A percentile compares a stretch with the other conserved stretches of the same genome.
phyloP scores from a whole-genome alignment of 2,329 filamentous ascomycete species.

The Fusarium fujikuroi region DNA sequence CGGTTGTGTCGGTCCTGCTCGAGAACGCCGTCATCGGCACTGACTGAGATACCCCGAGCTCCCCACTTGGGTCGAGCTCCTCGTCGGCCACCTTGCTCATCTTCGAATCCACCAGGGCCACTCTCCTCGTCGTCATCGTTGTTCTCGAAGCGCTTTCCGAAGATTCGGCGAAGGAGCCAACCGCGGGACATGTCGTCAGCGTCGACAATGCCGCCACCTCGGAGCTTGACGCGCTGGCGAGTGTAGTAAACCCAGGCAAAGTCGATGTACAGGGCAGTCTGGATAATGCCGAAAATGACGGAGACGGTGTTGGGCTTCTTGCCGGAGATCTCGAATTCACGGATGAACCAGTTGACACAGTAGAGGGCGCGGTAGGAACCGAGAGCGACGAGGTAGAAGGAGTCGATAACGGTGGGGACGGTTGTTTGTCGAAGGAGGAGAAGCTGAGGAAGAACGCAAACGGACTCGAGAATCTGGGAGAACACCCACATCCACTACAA shows the following conservation, averaged over 20 bases:
- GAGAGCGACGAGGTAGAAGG: constrained; percentile 90
- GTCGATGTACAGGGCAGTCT: constrained; percentile 90
- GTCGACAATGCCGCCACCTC: constrained; percentile 87
- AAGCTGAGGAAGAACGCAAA: constrained; percentile 90
- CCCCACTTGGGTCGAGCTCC: constrained; percentile 67
- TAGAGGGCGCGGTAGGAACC: constrained; percentile 91
- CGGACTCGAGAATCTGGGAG: constrained; percentile 90
- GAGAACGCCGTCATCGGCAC: constrained; percentile 70
- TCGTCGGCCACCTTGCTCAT: constrained; percentile 45
- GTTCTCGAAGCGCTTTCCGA: constrained; percentile 68
- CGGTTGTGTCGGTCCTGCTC: constrained; percentile 60
- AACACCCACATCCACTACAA: constrained; percentile 83
- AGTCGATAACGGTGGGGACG: constrained; percentile 94
- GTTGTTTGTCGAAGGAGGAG: constrained; percentile 93
- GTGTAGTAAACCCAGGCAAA: constrained; percentile 98
- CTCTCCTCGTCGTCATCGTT: constrained; percentile 69
- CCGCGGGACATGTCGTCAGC: constrained; percentile 87
- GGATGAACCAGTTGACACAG: constrained; percentile 88
- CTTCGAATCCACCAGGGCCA: constrained; percentile 59
- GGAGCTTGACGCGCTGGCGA: constrained; percentile 91
- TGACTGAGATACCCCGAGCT: constrained; percentile 72
- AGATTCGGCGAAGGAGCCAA: constrained; percentile 83
- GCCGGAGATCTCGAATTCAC: constrained; percentile 69
- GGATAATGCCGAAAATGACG: constrained; percentile 86
- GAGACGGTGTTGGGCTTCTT: constrained; percentile 74